Evolutionary conservation across 2,329 filamentous ascomycete genomes (phyloP).

Genomic region (Alternaria atra): DNA sequence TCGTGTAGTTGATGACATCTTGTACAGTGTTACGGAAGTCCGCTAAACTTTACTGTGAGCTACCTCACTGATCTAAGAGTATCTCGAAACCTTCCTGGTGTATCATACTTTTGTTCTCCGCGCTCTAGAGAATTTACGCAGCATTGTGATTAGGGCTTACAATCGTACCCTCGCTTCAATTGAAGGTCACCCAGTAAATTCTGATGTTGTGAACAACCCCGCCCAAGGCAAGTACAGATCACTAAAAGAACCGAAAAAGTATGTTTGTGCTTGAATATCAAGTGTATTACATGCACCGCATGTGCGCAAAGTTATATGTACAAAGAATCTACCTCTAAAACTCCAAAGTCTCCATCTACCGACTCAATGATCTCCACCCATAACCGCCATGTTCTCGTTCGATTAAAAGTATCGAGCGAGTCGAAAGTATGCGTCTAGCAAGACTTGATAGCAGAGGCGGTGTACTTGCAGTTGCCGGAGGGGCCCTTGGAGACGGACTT

Average conservation of each 20-base stretch:
- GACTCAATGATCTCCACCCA: neutral
- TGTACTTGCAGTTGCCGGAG: conserved; percentile 44
- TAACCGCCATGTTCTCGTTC: neutral
- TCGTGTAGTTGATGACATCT: neutral
- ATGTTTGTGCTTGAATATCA: conserved; percentile 3
- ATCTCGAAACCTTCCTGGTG: neutral
- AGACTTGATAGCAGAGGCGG: conserved; percentile 39
- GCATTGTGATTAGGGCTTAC: neutral
- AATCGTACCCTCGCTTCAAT: neutral
- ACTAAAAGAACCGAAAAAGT: neutral
- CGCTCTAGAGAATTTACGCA: rapidly evolving
- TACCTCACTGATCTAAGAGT: no score
- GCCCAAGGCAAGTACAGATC: neutral
- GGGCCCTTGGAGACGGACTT: conserved; percentile 41
- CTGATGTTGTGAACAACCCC: neutral
- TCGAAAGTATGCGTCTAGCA: conserved; percentile 32
- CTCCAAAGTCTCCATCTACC: conserved; percentile 1
- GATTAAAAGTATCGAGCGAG: neutral
- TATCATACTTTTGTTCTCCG: neutral
- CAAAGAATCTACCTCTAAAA: conserved; percentile 30
- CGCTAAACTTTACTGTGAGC: neutral
- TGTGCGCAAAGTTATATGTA: conserved; percentile 26
- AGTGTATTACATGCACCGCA: conserved; percentile 23
- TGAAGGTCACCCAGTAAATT: neutral
- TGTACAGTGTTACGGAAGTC: neutral